Conservation (phyloP, 352 stramenopile species). For the Phytophthora fragariaefolia region DNA sequence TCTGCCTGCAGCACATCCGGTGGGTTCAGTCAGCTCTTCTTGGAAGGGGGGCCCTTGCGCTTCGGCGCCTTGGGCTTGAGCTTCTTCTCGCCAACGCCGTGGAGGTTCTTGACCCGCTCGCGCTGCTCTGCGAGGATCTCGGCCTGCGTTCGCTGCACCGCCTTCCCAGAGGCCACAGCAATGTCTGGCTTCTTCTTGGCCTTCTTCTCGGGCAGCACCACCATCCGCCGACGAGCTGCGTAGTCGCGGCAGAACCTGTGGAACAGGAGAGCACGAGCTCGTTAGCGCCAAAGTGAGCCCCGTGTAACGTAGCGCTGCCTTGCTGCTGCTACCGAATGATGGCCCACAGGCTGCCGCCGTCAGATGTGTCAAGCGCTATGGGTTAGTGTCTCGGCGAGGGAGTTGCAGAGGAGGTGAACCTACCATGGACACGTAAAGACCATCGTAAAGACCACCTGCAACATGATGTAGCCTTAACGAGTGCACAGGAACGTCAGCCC, state of each 20-base stretch:
- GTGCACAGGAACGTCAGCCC: conserved; percentile 2
- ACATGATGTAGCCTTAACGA: conserved; percentile 73
- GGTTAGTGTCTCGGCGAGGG: neutral
- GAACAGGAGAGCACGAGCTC: neutral
- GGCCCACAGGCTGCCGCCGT: conserved; percentile 61
- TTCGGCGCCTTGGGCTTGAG: conserved; percentile 71
- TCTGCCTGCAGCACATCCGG: no score
- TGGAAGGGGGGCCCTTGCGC: conserved; percentile 66
- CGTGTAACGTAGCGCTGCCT: conserved; percentile 2
- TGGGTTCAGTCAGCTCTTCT: conserved; percentile 42
- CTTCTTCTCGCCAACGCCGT: conserved; percentile 68
- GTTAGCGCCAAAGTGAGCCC: neutral
- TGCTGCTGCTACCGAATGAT: conserved; percentile 60
- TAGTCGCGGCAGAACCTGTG: conserved; percentile 63
- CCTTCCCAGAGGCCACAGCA: conserved; percentile 63
- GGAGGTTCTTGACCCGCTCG: conserved; percentile 65
- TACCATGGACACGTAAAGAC: conserved; percentile 86
- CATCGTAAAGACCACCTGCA: conserved; percentile 82
- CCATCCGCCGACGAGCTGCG: conserved; percentile 50
- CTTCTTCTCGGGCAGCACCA: conserved; percentile 72
- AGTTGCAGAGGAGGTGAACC: neutral
- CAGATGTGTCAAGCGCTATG: neutral
- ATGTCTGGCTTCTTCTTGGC: conserved; percentile 84
- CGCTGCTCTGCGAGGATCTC: conserved; percentile 82
- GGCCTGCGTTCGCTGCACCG: conserved; percentile 69